Percentiles rank a stretch among this genome's conserved stretches.
Evolutionary conservation across 2,329 filamentous ascomycete genomes (phyloP).

Genomic region (Fusarium brachygibbosum): DNA sequence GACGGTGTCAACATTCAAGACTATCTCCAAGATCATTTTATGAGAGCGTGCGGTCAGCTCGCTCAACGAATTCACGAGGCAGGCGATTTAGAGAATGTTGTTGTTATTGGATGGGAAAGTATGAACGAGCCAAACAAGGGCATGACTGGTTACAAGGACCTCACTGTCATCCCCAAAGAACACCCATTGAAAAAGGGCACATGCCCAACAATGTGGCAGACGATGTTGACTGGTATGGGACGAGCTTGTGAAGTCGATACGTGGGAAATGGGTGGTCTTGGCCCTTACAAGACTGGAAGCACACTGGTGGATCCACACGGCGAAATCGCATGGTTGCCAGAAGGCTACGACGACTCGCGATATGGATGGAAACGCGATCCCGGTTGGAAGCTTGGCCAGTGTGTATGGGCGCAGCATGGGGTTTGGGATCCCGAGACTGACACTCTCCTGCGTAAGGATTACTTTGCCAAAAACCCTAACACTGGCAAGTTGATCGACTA

Average conservation of each 20-base stretch:
- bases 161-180: slow-evolving; percentile 84
- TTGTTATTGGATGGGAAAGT: slow-evolving; percentile 95
- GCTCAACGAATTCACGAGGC: slow-evolving; percentile 89
- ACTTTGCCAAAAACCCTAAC: slow-evolving; percentile 84
- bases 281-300: slow-evolving; percentile 89
- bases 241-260: slow-evolving; percentile 89
- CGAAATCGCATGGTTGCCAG: slow-evolving; percentile 84
- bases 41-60: slow-evolving; percentile 83
- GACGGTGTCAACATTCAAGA: slow-evolving; percentile 97
- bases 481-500: slow-evolving; percentile 83
- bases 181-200: slow-evolving; percentile 94
- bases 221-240: slow-evolving; percentile 91
- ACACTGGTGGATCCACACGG: slow-evolving; percentile 90
- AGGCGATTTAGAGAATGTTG: slow-evolving; percentile 85
- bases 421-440: slow-evolving; percentile 90
- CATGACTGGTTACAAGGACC: slow-evolving; percentile 84
- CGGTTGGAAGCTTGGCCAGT: slow-evolving; percentile 92
- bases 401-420: slow-evolving; percentile 96
- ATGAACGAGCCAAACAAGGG: slow-evolving; percentile 96
- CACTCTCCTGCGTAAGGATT: slow-evolving; percentile 83
- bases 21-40: slow-evolving; percentile 89
- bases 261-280: slow-evolving; percentile 94
- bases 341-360: slow-evolving; percentile 84
- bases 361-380: slow-evolving; percentile 93
- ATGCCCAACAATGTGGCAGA: slow-evolving; percentile 93